Base-by-base conservation (phyloP, 1,284 basidiomycete genomes). In the Ustilago curta region DNA sequence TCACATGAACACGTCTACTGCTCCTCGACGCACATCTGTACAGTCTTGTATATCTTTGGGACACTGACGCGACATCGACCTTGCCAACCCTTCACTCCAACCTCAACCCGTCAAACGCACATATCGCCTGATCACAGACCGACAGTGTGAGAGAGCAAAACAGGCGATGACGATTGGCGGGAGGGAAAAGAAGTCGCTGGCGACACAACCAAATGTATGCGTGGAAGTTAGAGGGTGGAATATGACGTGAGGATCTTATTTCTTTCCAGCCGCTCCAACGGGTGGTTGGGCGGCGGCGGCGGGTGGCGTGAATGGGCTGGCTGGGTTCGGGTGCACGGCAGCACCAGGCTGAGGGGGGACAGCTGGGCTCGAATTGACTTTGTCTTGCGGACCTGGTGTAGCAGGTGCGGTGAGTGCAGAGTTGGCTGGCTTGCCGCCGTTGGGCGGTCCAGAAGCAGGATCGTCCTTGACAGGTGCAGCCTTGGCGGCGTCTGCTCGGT, bases 71-170 rank as follows among this genome's bases (percentile, higher is more conserved):
- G 14, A 37, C 35, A 16, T 37, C 35, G 14, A 37, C 35, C 3
- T 37, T 16, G 14, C n/a, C 14, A 25, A n/a, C 45, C 35, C 19
- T 49, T 59, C 25, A 18, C 42, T 27, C 19, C 25, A 25, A 4
- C 4, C 47, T 27, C 11, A 37, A 9, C 14, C 68, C 68, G 32
- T 70, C 61, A 39, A 70, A 39, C 11, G 56, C 62, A 29, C 61
- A 53, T 70, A 70, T 19, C 40, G 55, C n/a, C 68, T 44, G 35
- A 65, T 64, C 35, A 70, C 58, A 14, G 35, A 37, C 35, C 35
- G 35, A 14, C 35, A 37, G 11, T 3, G 35, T 2, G 35, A 16
- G 4, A 37, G 12, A 37, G 35, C 3, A 35, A 35, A 12, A 16
- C 11, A 14, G 35, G 16, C 35, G 35, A 43, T 43, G n/a, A n/a